Base-by-base conservation (phyloP, 148 eudicot genomes). In the Rhododendron griersonianum region DNA sequence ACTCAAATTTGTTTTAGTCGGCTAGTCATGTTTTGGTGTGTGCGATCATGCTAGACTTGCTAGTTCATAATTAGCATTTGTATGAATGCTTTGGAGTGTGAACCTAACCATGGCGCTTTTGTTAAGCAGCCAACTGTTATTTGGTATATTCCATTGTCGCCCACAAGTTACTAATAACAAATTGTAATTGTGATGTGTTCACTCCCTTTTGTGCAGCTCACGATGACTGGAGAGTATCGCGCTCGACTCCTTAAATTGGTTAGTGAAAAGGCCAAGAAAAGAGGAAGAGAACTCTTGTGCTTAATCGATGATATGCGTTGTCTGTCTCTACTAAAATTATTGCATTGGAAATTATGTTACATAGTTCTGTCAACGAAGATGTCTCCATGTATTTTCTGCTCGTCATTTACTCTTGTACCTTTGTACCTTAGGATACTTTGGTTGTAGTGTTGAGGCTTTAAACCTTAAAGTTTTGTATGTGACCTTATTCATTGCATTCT, bases 211-310 rank as follows among this genome's bases (percentile, higher is more conserved):
- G 86, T 95, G 92, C 98, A 97, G 99, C 87, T 93, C 79, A 97
- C 92, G 18, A 89, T 95, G 92, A 83, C 93, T 1, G 93, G 93
- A 84, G 99, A 97, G 84, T 89, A 83, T 80, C 98, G 98, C 11
- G 82, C 91, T 74, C 99, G 99, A 39, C 94, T 97, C 28, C 86
- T 95, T 67, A 94, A 95, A 89, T 78, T 97, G 98, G 99, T 95
- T 61, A 95, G 98, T 91, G 67, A 77, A 65, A 10, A 23, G 21
- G 69, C 45, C 35, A 35, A 81, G 63, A 55, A 55, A 30, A 71
- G 41, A 71, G 76, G 39, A 71, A 71, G 76, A 11, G 33, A 57
- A 0, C 39, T 11, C 63, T 33, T 75, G 41, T 82, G 71, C 82
- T 83, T 48, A 16, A 13, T 78, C 6, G 7, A 65, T 81, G 71